Base-by-base conservation (phyloP, 2,329 filamentous ascomycete genomes). In the Colletotrichum cuscutae region DNA sequence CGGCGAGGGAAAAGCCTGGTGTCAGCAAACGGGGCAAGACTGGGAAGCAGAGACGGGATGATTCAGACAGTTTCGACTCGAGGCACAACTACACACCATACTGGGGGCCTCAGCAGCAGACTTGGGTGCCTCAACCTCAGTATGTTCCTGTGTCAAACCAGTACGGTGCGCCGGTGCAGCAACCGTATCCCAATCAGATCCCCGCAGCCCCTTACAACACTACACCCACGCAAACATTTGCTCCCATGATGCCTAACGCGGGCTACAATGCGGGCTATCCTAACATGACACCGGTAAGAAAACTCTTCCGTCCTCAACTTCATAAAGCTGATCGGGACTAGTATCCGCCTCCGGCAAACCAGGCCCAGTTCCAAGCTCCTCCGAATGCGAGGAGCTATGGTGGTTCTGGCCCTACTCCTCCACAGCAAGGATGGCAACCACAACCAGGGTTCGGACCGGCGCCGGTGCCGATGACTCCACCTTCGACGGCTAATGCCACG, bases 1-100 rank as follows among this genome's bases (percentile, higher is more conserved):
- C 93, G 56, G 93, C 93, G 28, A 95, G 94, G 80, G 95, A 95
- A 79, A 96, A 90, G 79, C 88, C 89, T 56, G 92, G 90, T 76
- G 88, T 91, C 75, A 90, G 91, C 58, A 94, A 94, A 78, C 86
- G 94, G 89, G 84, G 91, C 82, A 86, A 94, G 89, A 79, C 91
- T 82, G 80, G 83, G 72, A 91, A 90, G 79, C 89, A 91, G 76
- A 87, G 90, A 54, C 86, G 90, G 58, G 89, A 91, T 74, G 90
- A 92, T 77, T 90, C 89, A 0, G 90, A 92, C 75, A 88, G 86
- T 75, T 92, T 92, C 74, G 91, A 92, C 77, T 89, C 89, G 12
- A 86, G 91, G 65, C 89, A 90, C 70, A 91, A 93, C 71, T 95
- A 94, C 80, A 90, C 90, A n/a, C 86, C 90, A 4, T 93, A 90